A percentile compares a stretch with the other conserved stretches of the same genome.
phyloP scores from a whole-genome alignment of 148 eudicot genomes.

The Linanthus parryae region DNA sequence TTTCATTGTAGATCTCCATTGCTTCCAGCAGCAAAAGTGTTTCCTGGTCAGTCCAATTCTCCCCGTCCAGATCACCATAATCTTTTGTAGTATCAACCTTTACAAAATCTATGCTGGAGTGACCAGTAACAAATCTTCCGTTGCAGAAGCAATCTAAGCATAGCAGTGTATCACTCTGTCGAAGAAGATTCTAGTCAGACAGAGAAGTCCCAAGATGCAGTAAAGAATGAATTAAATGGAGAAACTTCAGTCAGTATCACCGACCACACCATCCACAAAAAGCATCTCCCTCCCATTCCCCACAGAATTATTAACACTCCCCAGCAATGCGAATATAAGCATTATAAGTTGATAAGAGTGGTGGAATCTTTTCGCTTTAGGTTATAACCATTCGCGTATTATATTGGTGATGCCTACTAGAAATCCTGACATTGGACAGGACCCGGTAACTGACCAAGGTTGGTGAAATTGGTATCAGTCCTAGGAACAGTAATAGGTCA shows the following conservation, averaged over 20 bases:
- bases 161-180: conserved; percentile 64
- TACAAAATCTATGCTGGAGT: conserved; percentile 77
- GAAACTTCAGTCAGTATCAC: neutral
- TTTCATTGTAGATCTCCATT: conserved; percentile 61
- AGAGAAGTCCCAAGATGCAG: neutral
- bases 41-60: conserved; percentile 89
- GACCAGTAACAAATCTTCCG: conserved; percentile 78
- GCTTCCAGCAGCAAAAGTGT: conserved; percentile 85
- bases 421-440: too few species aligned
- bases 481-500: too few species aligned
- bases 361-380: too few species aligned
- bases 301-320: too few species aligned
- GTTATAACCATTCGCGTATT: too few species aligned
- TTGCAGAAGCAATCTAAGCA: conserved; percentile 83
- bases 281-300: too few species aligned
- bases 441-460: too few species aligned
- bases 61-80: conserved; percentile 71
- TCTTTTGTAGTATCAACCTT: conserved; percentile 54
- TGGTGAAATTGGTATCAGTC: too few species aligned
- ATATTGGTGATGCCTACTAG: too few species aligned
- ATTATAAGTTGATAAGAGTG: too few species aligned
- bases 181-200: conserved; percentile 10
- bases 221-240: neutral
- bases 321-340: too few species aligned
- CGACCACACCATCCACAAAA: neutral